These are phyloP conservation scores for Mycosphaerella sp. DNA, from an alignment of 2,329 filamentous ascomycete species.

Conservation along the genomic window DNA sequence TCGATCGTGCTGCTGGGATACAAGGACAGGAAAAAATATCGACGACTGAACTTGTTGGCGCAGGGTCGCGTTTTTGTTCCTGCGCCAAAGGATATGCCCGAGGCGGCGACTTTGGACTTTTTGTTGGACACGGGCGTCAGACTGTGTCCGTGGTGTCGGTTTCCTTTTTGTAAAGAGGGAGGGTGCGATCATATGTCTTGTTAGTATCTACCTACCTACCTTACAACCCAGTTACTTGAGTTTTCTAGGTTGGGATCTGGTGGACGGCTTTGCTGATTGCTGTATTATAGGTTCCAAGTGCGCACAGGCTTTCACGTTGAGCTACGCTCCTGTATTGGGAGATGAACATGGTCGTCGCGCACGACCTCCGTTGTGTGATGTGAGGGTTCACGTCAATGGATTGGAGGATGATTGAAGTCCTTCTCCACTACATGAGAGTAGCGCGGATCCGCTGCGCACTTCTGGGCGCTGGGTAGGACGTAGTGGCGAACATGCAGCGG, in stretches of 20 bases:
- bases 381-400: no score
- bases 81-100: constrained; percentile 3
- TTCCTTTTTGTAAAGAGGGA: constrained; percentile 12
- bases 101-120: constrained; percentile 6
- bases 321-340: constrained; percentile 13
- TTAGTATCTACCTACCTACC: not conserved
- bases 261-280: not conserved
- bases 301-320: constrained; percentile 3
- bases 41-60: constrained; percentile 5
- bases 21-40: constrained; percentile 9
- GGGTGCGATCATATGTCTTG: constrained; percentile 12
- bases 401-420: no score
- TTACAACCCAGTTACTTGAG: not conserved
- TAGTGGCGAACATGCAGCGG: no score
- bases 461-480: no score
- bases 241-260: not conserved
- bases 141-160: constrained; percentile 15
- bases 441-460: no score
- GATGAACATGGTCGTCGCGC: constrained; percentile 10
- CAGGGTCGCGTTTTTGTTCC: constrained; percentile 10
- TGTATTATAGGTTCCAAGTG: constrained; percentile 6
- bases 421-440: no score
- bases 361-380: no score
- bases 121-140: constrained; percentile 6
- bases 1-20: not conserved